Evolutionary conservation across 352 stramenopile species (phyloP).

Genomic region (Globisporangium parvum): DNA sequence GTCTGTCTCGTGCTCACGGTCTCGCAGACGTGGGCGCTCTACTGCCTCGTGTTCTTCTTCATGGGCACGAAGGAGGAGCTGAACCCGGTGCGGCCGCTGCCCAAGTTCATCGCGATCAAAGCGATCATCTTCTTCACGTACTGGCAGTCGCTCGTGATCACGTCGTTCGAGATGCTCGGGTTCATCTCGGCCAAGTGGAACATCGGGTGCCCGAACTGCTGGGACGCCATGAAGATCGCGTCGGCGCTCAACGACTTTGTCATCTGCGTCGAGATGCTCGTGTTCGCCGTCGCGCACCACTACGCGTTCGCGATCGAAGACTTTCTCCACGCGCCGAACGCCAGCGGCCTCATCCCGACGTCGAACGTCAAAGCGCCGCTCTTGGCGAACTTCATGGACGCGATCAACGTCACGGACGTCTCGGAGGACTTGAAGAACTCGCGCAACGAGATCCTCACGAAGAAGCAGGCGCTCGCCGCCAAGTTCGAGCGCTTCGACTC

Average conservation of each 20-base stretch:
- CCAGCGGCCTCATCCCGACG: constrained; percentile 34
- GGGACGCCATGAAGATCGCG: constrained; percentile 79
- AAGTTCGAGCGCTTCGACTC: constrained; percentile 79
- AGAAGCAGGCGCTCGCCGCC: constrained; percentile 82
- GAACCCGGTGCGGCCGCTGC: constrained; percentile 81
- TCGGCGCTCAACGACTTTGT: constrained; percentile 92
- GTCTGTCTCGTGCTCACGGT: constrained; percentile 87
- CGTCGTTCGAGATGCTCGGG: constrained; percentile 79
- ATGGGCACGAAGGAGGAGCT: constrained; percentile 88
- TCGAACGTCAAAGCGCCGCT: constrained; percentile 83
- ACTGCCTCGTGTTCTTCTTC: constrained; percentile 93
- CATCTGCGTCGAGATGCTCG: constrained; percentile 94
- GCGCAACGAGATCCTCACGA: constrained; percentile 82
- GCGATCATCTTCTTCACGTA: constrained; percentile 95
- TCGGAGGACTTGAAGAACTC: constrained; percentile 83
- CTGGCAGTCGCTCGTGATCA: constrained; percentile 92
- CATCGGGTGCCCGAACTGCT: constrained; percentile 81
- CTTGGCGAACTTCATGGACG: constrained; percentile 86
- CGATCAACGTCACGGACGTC: constrained; percentile 87
- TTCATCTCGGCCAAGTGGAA: constrained; percentile 82
- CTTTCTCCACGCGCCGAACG: constrained; percentile 48
- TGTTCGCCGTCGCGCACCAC: constrained; percentile 89
- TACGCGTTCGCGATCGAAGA: constrained; percentile 92
- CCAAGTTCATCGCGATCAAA: constrained; percentile 94
- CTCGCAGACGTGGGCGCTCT: constrained; percentile 91